These are phyloP conservation scores for Boletus rubroflammeus DNA, from an alignment of 768 basidiomycete genomes.

Conservation along the genomic window DNA sequence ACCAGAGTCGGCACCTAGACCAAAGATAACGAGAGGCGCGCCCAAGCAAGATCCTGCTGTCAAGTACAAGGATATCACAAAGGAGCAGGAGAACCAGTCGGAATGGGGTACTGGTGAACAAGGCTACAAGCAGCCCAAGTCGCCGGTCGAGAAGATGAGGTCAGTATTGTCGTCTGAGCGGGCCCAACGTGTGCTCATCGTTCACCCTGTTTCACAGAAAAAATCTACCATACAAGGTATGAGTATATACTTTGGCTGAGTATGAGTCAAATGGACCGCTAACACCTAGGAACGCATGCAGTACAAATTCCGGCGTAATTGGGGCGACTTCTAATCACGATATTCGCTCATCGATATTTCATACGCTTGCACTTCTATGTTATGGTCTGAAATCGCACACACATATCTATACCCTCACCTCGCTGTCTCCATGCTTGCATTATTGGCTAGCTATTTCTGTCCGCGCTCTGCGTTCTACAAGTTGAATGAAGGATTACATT, in stretches of 20 bases:
- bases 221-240: slow-evolving; percentile 88
- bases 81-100: slow-evolving; percentile 50
- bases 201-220: slow-evolving; percentile 40
- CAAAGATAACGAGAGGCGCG: slow-evolving; percentile 52
- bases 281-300: slow-evolving; percentile 58
- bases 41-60: slow-evolving; percentile 67
- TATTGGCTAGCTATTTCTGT: slow-evolving; percentile 1
- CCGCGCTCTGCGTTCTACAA: not conserved
- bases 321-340: slow-evolving; percentile 73
- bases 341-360: slow-evolving; percentile 8
- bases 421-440: slow-evolving; percentile 5
- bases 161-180: slow-evolving; percentile 25
- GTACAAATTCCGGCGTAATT: slow-evolving; percentile 87
- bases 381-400: slow-evolving; percentile 12
- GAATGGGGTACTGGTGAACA: slow-evolving; percentile 71
- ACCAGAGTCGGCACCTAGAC: slow-evolving; percentile 31
- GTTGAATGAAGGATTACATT: slow-evolving; percentile 4
- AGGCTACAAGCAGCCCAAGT: slow-evolving; percentile 71
- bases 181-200: slow-evolving; percentile 1
- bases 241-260: slow-evolving; percentile 5
- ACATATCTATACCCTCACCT: slow-evolving; percentile 28
- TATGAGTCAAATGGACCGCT: slow-evolving; percentile 37
- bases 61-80: slow-evolving; percentile 54
- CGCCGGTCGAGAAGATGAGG: slow-evolving; percentile 75
- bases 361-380: not conserved